These are phyloP conservation scores for Neurospora sp. DNA, from an alignment of 495 filamentous ascomycete genomes.

Conservation along the genomic window DNA sequence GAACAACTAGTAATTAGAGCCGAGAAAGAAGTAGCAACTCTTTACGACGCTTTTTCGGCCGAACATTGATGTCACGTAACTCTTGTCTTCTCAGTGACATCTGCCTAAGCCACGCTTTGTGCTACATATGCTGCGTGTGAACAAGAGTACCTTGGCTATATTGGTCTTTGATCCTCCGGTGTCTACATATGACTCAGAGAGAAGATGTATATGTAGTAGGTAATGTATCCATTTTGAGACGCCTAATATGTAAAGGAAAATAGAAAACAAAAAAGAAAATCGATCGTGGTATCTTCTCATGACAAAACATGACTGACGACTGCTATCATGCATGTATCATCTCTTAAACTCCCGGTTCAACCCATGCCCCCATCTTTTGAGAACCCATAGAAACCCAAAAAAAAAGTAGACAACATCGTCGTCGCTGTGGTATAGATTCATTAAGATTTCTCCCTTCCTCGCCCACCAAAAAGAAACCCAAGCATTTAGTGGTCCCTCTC, in stretches of 20 bases:
- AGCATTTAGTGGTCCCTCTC: not conserved
- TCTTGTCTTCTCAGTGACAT: not conserved
- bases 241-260: not conserved
- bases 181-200: not conserved
- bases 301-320: not conserved
- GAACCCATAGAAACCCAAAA: not conserved
- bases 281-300: not conserved
- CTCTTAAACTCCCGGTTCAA: constrained; percentile 1
- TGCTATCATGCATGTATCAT: not conserved
- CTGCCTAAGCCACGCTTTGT: not conserved
- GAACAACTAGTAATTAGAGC: not conserved
- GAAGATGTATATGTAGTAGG: not conserved
- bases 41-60: not conserved
- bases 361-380: not conserved
- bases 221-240: not conserved
- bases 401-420: not conserved
- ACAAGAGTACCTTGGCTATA: not conserved
- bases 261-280: not conserved
- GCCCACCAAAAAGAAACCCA: not conserved
- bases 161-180: not conserved
- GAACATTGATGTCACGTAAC: not conserved
- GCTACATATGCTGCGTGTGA: not conserved
- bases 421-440: not conserved
- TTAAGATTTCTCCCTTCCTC: not conserved
- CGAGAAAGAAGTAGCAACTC: not conserved